Base-by-base conservation (phyloP, 2,329 filamentous ascomycete species). In the Hyphodiscus sp. region DNA sequence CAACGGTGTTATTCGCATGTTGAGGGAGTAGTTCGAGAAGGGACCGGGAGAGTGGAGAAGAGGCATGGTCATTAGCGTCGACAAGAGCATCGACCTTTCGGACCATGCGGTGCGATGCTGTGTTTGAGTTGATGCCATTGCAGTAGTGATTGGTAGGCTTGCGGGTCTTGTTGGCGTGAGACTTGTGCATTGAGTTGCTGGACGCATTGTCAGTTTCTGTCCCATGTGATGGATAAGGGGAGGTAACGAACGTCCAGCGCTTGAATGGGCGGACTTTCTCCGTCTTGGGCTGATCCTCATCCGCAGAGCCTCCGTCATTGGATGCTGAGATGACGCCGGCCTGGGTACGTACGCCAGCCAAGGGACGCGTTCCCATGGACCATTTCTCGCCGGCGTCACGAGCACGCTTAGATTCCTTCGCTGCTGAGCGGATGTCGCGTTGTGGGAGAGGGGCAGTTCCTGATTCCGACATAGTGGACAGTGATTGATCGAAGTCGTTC, bases 311-410 rank as follows among this genome's bases (percentile, higher is more conserved):
- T 13, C 20, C 5, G 45, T 29, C 45, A 9, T 20, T n/a, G 8
- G 20, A 15, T 7, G 20, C 18, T 19, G 7, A 16, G 20, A 23
- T 18, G 5, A 41, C 44, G 42, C n/a, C n/a, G 42, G 20, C 49
- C n/a, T 50, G 30, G 7, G 49, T 30, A 9, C 20, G 38, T 4
- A 59, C 55, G 18, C 64, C 63, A 11, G 58, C 33, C 5, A 43
- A 29, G 41, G 61, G 61, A 16, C 65, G 63, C 19, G 23, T 20
- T 9, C 66, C 65, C 41, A 57, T 50, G 43, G 45, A 50, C 66
- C 65, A 68, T 53, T 68, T 68, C 51, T 57, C 45, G 49, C 45
- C 50, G 29, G 65, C 58, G 47, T 68, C 63, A 44, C 63, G 67
- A 45, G 65, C 63, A 43, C 65, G 64, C 57, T 68, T 68, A 59